A percentile compares a stretch with the other conserved stretches of the same genome.
Conservation (phyloP, 2,329 filamentous ascomycete genomes). For the Ascochyta pisi region DNA sequence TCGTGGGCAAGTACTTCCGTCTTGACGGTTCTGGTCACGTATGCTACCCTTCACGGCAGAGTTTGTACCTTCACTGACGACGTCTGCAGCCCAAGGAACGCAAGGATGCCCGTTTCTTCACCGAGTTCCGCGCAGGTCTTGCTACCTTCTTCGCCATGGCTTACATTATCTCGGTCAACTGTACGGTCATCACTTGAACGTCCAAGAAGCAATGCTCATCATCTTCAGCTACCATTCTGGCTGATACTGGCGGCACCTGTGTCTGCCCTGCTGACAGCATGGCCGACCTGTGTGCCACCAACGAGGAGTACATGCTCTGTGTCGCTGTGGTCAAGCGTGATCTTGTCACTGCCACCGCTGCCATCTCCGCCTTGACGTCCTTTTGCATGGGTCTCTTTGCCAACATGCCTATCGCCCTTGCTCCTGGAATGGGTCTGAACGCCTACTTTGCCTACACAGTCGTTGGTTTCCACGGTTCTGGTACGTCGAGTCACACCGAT, state of each 20-base stretch:
- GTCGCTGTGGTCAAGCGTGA: conserved; percentile 72
- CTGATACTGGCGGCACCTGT: conserved; percentile 76
- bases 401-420: conserved; percentile 78
- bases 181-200: conserved; percentile 40
- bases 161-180: conserved; percentile 71
- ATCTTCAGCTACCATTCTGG: conserved; percentile 64
- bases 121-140: conserved; percentile 81
- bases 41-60: conserved; percentile 50
- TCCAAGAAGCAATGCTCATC: conserved; percentile 13
- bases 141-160: conserved; percentile 66
- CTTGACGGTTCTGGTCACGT: conserved; percentile 85
- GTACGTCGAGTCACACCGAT: conserved; percentile 44
- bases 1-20: conserved; percentile 63
- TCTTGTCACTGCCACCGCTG: conserved; percentile 82
- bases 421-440: conserved; percentile 82
- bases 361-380: conserved; percentile 78
- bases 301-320: conserved; percentile 70
- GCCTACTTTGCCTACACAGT: conserved; percentile 86
- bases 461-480: conserved; percentile 77
- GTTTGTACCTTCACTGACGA: conserved; percentile 25
- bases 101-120: conserved; percentile 79
- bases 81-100: conserved; percentile 67
- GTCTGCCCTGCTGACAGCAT: conserved; percentile 63
- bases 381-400: conserved; percentile 85
- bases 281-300: conserved; percentile 60